phyloP scores from a whole-genome alignment of 345 rosid species.

The Combretum micranthum region DNA sequence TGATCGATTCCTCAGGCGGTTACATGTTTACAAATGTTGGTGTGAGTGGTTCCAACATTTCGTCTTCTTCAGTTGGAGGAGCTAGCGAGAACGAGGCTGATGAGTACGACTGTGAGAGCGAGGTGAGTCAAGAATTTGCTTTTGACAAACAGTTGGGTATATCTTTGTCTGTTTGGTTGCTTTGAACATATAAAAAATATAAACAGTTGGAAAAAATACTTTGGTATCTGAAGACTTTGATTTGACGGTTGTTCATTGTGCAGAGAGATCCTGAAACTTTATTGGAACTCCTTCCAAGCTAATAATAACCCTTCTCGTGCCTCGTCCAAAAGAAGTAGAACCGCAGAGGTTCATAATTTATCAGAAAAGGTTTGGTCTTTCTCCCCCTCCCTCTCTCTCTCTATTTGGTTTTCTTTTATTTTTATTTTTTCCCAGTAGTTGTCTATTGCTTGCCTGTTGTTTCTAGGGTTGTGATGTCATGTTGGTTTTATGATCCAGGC shows the following conservation, averaged over 20 bases:
- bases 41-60: slow-evolving; percentile 20
- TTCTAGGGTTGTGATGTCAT: too few relatives aligned
- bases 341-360: slow-evolving; percentile 93
- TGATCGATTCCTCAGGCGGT: slow-evolving; percentile 21
- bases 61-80: slow-evolving; percentile 47
- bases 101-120: slow-evolving; percentile 75
- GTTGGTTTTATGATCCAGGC: too few relatives aligned
- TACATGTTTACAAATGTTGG: slow-evolving; percentile 22
- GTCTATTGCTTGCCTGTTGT: slow-evolving; percentile 4
- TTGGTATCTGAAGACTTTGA: neutral
- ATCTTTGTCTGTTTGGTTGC: neutral
- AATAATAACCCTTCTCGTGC: slow-evolving; percentile 29
- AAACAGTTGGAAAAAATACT: neutral
- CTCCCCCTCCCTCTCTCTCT: neutral
- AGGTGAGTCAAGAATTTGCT: slow-evolving; percentile 32
- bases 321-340: slow-evolving; percentile 86
- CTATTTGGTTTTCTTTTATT: neutral
- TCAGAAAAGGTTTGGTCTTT: slow-evolving; percentile 74
- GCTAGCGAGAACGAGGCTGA: slow-evolving; percentile 54
- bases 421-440: neutral
- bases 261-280: slow-evolving; percentile 68
- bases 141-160: slow-evolving; percentile 2
- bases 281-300: slow-evolving; percentile 31
- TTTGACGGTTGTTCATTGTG: slow-evolving; percentile 7
- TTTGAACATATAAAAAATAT: neutral